Percentiles rank a stretch among this genome's conserved stretches.
Evolutionary conservation across 2,329 filamentous ascomycete species (phyloP).

Genomic region (Phaeosphaeria sp.): DNA sequence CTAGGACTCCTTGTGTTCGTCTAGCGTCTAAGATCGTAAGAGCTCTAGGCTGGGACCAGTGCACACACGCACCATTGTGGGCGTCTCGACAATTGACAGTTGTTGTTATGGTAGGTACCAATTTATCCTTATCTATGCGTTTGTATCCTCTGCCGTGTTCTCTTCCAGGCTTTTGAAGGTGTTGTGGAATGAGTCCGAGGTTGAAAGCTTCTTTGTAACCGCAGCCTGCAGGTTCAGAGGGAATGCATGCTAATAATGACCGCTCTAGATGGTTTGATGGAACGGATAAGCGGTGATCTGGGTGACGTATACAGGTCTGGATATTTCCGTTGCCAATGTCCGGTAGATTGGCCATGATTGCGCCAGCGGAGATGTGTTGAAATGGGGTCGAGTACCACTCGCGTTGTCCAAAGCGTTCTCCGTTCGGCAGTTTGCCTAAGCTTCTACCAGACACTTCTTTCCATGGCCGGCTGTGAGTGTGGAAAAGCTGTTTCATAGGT

Average conservation of each 20-base stretch:
- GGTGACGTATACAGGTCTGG: constrained; percentile 67
- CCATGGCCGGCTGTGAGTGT: constrained; percentile 68
- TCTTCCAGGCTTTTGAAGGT: constrained; percentile 23
- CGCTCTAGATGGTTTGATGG: constrained; percentile 39
- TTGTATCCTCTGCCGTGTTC: constrained; percentile 52
- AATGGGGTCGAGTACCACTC: constrained; percentile 65
- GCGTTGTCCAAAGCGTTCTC: constrained; percentile 62
- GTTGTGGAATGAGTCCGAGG: constrained; percentile 40
- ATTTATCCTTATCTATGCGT: constrained; percentile 58
- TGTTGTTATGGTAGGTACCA: constrained; percentile 72
- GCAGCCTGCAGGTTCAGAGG: constrained; percentile 56
- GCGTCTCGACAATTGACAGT: constrained; percentile 58
- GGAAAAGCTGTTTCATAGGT: constrained; percentile 62
- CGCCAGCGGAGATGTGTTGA: constrained; percentile 58
- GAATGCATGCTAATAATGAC: constrained; percentile 63
- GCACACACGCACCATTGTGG: constrained; percentile 62
- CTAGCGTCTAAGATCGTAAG: constrained; percentile 71
- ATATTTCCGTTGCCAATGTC: constrained; percentile 66
- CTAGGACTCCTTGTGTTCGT: constrained; percentile 72
- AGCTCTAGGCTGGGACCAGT: constrained; percentile 70
- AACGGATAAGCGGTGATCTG: constrained; percentile 67
- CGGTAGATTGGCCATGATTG: constrained; percentile 68
- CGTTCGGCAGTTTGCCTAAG: constrained; percentile 58
- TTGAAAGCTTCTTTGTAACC: constrained; percentile 43
- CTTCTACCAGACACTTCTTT: constrained; percentile 35